Conservation (phyloP, 129 eudicot species). For the Flaveria sonorensis region DNA sequence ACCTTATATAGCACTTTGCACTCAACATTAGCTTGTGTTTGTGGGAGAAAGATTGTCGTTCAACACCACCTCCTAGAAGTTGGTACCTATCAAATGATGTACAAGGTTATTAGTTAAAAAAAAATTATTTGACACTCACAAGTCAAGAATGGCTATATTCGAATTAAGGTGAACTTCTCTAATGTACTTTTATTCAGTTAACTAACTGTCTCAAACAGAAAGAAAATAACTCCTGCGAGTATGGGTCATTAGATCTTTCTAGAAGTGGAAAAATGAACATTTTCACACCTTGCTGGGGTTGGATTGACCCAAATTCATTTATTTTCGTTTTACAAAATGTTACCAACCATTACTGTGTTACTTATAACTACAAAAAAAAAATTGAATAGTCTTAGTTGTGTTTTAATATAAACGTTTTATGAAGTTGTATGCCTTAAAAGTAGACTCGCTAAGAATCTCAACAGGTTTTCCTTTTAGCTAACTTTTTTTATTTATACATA, state of each 20-base stretch:
- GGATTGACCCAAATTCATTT: neutral
- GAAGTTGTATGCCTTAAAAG: neutral
- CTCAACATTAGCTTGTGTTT: conserved; percentile 72
- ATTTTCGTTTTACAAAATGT: neutral
- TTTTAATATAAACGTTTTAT: neutral
- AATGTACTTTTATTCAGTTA: neutral
- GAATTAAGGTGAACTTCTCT: neutral
- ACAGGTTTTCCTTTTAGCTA: neutral
- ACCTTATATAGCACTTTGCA: conserved; percentile 25
- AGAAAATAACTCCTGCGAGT: neutral
- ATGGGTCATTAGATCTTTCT: neutral
- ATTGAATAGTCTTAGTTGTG: neutral
- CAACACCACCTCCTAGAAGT: conserved; percentile 83
- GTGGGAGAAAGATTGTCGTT: conserved; percentile 82
- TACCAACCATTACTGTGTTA: neutral
- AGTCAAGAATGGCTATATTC: neutral
- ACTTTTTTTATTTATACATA: too few relatives aligned
- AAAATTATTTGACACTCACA: neutral
- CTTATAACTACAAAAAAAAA: neutral
- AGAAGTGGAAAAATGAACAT: neutral
- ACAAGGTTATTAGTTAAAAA: neutral
- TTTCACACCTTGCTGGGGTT: neutral
- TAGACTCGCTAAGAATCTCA: neutral
- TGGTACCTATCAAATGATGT: conserved; percentile 59
- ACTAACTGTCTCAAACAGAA: neutral